These are phyloP conservation scores for Ascochyta pisi DNA, from an alignment of 2,329 filamentous ascomycete genomes.

Conservation along the genomic window DNA sequence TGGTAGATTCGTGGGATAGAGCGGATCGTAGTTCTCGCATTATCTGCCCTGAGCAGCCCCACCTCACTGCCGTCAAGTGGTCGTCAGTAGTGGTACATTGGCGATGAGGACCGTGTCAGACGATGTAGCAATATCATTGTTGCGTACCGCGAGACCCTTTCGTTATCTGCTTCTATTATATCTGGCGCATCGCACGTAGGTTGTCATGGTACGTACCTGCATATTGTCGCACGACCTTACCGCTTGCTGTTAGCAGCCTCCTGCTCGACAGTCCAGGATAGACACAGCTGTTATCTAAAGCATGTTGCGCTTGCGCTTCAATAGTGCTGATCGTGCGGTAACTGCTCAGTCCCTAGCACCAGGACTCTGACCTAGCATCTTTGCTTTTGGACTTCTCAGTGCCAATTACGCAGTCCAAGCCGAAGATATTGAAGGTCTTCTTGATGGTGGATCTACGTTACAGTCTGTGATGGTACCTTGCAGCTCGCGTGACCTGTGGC, in stretches of 20 bases:
- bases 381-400: neutral
- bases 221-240: conserved; percentile 31
- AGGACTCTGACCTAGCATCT: neutral
- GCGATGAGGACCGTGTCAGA: conserved; percentile 29
- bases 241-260: conserved; percentile 14
- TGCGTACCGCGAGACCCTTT: conserved; percentile 27
- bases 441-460: conserved; percentile 10
- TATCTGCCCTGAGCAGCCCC: conserved; percentile 19
- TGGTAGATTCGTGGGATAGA: conserved; percentile 12
- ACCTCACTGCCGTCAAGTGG: conserved; percentile 18
- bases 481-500: conserved; percentile 25
- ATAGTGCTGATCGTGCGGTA: neutral
- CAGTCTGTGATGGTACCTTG: conserved; percentile 27
- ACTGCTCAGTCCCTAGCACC: neutral
- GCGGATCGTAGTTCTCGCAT: conserved; percentile 6
- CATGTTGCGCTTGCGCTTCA: neutral
- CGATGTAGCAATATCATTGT: conserved; percentile 19
- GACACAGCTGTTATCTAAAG: neutral
- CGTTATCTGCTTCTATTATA: conserved; percentile 10
- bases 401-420: neutral
- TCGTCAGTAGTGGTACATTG: conserved; percentile 31
- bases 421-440: neutral
- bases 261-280: neutral
- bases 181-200: conserved; percentile 15
- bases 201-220: conserved; percentile 27